Percentiles rank a stretch among this genome's conserved stretches.
These are phyloP conservation scores for Aspergillus pseudotamarii DNA, from an alignment of 2,329 filamentous ascomycete species.

Conservation along the genomic window DNA sequence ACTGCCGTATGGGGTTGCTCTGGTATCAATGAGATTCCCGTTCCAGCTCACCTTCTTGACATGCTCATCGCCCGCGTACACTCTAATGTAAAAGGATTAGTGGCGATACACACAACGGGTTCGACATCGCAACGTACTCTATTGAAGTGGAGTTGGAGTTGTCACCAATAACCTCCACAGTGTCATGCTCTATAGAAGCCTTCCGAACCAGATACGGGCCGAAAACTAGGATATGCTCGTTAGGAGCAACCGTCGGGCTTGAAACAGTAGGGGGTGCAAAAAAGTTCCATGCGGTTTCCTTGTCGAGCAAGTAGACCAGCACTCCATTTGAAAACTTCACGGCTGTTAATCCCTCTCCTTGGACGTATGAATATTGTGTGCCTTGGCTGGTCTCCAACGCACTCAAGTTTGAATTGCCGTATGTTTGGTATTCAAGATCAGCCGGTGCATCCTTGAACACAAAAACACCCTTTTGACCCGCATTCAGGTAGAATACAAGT, in stretches of 20 bases:
- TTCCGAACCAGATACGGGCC: slow-evolving; percentile 51
- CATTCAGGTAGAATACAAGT: slow-evolving; percentile 53
- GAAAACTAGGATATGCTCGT: slow-evolving; percentile 51
- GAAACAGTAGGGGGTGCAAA: slow-evolving; percentile 55
- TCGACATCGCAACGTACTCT: slow-evolving; percentile 29
- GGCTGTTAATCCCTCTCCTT: slow-evolving; percentile 50
- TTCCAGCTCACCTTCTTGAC: slow-evolving; percentile 52
- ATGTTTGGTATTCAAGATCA: slow-evolving; percentile 43
- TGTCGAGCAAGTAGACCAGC: slow-evolving; percentile 57
- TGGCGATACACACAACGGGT: neutral
- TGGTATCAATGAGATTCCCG: slow-evolving; percentile 40
- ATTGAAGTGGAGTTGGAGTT: slow-evolving; percentile 46
- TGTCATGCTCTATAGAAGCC: slow-evolving; percentile 37
- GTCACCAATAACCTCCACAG: slow-evolving; percentile 45
- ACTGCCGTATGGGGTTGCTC: slow-evolving; percentile 49
- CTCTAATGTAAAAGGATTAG: slow-evolving; percentile 19
- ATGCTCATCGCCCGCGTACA: slow-evolving; percentile 45
- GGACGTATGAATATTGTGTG: slow-evolving; percentile 50
- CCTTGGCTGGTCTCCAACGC: slow-evolving; percentile 29
- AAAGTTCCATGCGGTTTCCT: slow-evolving; percentile 58
- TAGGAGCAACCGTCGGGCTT: slow-evolving; percentile 48
- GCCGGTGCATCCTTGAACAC: slow-evolving; percentile 46
- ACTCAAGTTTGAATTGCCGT: slow-evolving; percentile 44
- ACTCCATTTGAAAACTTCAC: slow-evolving; percentile 55
- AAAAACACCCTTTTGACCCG: slow-evolving; percentile 55